These are phyloP conservation scores for Wickerhamomyces alni DNA, from an alignment of 805 yeast genomes.

Conservation along the genomic window DNA sequence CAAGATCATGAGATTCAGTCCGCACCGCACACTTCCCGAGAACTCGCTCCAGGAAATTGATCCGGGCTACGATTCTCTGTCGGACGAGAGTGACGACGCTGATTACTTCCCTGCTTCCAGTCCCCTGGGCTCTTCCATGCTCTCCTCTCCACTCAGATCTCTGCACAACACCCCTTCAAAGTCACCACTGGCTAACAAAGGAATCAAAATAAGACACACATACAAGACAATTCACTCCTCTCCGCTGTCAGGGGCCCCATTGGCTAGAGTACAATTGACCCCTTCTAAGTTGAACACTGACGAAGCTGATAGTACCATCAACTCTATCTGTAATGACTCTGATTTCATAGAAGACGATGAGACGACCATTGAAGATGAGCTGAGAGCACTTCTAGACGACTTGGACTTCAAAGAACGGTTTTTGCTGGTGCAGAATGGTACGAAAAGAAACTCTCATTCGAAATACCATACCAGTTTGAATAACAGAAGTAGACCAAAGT, in stretches of 20 bases:
- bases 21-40: slow-evolving; percentile 6
- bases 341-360: not conserved
- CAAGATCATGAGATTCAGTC: slow-evolving; percentile 18
- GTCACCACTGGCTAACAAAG: slow-evolving; percentile 5
- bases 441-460: not conserved
- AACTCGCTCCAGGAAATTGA: slow-evolving; percentile 1
- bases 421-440: slow-evolving; percentile 7
- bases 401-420: slow-evolving; percentile 14
- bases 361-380: not conserved
- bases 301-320: not conserved
- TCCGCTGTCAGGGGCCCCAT: slow-evolving; percentile 3
- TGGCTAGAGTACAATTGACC: not conserved
- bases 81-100: slow-evolving; percentile 4
- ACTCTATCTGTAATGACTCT: not conserved
- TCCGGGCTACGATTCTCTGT: slow-evolving; percentile 7
- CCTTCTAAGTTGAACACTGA: not conserved
- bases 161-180: slow-evolving; percentile 12
- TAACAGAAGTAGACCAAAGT: not conserved
- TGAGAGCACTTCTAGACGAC: slow-evolving; percentile 15
- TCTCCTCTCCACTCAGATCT: slow-evolving; percentile 19
- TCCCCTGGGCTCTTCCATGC: slow-evolving; percentile 2
- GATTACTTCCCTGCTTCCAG: not conserved
- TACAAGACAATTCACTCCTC: slow-evolving; percentile 8
- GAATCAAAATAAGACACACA: not conserved
- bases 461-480: not conserved